These are phyloP conservation scores for Rhodosporidiobolus odoratus DNA, from an alignment of 768 basidiomycete species.

Conservation along the genomic window DNA sequence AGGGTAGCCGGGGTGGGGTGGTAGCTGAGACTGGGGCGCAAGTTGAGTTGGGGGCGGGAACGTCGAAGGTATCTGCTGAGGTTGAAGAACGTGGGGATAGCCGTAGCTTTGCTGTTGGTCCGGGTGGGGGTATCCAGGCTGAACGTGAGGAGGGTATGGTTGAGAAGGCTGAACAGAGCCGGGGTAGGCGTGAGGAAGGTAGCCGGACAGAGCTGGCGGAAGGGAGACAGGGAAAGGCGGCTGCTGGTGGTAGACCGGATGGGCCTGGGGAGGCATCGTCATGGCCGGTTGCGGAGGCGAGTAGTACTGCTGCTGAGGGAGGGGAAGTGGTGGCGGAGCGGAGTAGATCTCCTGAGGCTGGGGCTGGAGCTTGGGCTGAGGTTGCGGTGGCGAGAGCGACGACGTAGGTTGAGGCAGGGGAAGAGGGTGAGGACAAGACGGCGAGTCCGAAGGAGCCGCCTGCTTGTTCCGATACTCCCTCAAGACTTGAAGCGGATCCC, in stretches of 20 bases:
- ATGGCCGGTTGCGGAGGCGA: not conserved
- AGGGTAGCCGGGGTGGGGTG: not conserved
- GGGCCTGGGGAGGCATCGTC: not conserved
- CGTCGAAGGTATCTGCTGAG: not conserved
- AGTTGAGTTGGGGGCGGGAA: not conserved
- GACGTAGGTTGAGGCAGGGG: not conserved
- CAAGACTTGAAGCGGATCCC: conserved; percentile 14
- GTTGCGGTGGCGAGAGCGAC: not conserved
- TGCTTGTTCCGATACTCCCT: conserved; percentile 13
- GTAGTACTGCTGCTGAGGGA: not conserved
- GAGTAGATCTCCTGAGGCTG: too few species aligned
- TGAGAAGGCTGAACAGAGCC: not conserved
- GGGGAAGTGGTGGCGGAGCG: not conserved
- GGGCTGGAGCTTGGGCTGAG: not conserved
- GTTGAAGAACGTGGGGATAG: not conserved
- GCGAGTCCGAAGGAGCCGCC: not conserved
- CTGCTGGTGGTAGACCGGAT: not conserved
- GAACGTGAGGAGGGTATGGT: too few species aligned
- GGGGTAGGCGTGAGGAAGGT: not conserved
- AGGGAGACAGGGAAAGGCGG: not conserved
- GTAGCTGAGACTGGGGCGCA: conserved; percentile 1
- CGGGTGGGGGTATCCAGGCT: too few species aligned
- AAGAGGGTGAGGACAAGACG: not conserved
- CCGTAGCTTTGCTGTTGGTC: not conserved
- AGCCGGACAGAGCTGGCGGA: not conserved